Conservation (phyloP, 2,329 filamentous ascomycete genomes). For the Thelonectria rubi region DNA sequence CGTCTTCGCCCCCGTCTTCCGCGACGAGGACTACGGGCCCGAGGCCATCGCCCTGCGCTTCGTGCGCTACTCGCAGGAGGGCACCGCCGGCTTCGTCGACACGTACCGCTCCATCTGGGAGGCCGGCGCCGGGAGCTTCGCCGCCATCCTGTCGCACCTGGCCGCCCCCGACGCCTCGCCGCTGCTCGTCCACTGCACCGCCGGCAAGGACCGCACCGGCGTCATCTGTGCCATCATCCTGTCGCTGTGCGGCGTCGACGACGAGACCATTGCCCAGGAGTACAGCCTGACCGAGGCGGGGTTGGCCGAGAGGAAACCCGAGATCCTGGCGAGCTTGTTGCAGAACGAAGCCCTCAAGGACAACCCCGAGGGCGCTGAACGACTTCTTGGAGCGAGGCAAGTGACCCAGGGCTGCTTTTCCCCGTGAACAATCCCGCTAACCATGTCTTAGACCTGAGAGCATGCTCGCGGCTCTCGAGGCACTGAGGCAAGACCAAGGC, state of each 20-base stretch:
- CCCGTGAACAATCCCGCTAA: neutral
- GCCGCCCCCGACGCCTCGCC: conserved; percentile 54
- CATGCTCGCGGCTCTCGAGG: conserved; percentile 60
- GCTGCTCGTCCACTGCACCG: conserved; percentile 76
- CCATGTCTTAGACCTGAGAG: conserved; percentile 51
- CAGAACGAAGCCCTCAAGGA: conserved; percentile 59
- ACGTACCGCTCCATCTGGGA: conserved; percentile 71
- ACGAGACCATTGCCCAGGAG: conserved; percentile 69
- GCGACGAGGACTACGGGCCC: conserved; percentile 67
- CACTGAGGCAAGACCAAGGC: conserved; percentile 68
- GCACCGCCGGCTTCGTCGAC: conserved; percentile 66
- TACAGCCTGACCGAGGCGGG: conserved; percentile 74
- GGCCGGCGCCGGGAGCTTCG: conserved; percentile 61
- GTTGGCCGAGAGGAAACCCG: conserved; percentile 60
- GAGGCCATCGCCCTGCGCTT: conserved; percentile 70
- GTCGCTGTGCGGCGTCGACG: conserved; percentile 67
- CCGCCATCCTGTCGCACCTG: conserved; percentile 64
- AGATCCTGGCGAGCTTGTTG: conserved; percentile 60
- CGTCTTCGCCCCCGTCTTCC: conserved; percentile 72
- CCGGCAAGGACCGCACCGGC: conserved; percentile 81
- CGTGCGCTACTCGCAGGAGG: conserved; percentile 65
- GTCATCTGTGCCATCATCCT: conserved; percentile 74
- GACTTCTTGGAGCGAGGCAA: conserved; percentile 56
- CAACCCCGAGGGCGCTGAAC: conserved; percentile 54
- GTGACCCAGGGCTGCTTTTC: conserved; percentile 21